Percentiles rank a stretch among this genome's conserved stretches.
These are phyloP conservation scores for Aspergillus coremiiformis DNA, from an alignment of 495 filamentous ascomycete genomes.

Conservation along the genomic window DNA sequence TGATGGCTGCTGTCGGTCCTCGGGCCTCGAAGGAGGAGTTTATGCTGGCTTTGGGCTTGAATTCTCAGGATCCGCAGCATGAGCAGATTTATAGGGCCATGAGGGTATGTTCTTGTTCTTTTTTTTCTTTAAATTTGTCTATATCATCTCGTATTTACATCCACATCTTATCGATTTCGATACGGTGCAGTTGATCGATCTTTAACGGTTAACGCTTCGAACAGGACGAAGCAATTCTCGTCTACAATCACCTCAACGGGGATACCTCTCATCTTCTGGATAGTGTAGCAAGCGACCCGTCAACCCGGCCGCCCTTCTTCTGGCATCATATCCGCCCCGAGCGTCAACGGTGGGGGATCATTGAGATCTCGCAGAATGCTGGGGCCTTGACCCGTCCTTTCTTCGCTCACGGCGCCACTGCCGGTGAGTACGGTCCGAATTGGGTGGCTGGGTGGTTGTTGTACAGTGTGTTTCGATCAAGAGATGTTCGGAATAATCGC, in stretches of 20 bases:
- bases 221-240: conserved; percentile 42
- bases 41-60: conserved; percentile 35
- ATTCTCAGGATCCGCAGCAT: conserved; percentile 33
- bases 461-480: conserved; percentile 52
- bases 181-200: neutral
- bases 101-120: conserved; percentile 26
- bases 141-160: neutral
- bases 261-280: conserved; percentile 37
- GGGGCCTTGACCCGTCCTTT: conserved; percentile 28
- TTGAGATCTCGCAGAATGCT: conserved; percentile 33
- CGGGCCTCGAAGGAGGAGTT: conserved; percentile 43
- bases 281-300: conserved; percentile 27
- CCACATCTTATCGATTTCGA: neutral
- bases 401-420: conserved; percentile 34
- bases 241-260: conserved; percentile 38
- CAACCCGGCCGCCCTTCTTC: conserved; percentile 36
- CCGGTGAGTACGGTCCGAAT: conserved; percentile 43
- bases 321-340: conserved; percentile 42
- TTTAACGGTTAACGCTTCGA: neutral
- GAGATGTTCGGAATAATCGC: conserved; percentile 49
- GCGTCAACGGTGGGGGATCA: conserved; percentile 33
- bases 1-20: conserved; percentile 34
- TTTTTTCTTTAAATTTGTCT: neutral
- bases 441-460: conserved; percentile 53
- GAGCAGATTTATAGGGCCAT: conserved; percentile 40